phyloP scores from a whole-genome alignment of 192 early-diverging fungal species.

The Chytriomyces hyalinus region DNA sequence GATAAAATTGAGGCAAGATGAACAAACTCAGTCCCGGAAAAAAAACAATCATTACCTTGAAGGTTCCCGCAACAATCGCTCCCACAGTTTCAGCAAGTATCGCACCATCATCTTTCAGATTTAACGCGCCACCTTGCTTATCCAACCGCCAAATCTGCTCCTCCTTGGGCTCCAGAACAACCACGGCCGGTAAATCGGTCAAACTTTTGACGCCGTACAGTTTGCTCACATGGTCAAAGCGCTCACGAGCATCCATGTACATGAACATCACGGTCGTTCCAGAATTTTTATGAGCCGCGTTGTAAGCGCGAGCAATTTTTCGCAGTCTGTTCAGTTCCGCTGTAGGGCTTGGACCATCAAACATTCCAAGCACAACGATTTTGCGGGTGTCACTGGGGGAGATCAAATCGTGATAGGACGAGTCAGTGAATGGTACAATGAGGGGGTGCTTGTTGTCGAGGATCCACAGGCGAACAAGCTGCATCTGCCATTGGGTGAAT shows the following conservation, averaged over 20 bases:
- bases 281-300: neutral
- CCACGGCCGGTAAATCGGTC: slow-evolving; percentile 15
- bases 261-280: slow-evolving; percentile 13
- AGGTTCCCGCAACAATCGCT: slow-evolving; percentile 11
- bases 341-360: slow-evolving; percentile 42
- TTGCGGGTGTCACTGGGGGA: slow-evolving; percentile 34
- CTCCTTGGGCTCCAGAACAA: slow-evolving; percentile 29
- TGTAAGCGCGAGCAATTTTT: slow-evolving; percentile 11
- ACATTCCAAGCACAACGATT: slow-evolving; percentile 65
- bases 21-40: neutral
- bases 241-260: slow-evolving; percentile 23
- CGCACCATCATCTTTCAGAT: neutral
- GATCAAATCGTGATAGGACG: slow-evolving; percentile 72
- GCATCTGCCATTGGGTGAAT: neutral
- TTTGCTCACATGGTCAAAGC: slow-evolving; percentile 16
- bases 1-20: neutral
- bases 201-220: slow-evolving; percentile 29
- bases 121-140: neutral
- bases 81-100: slow-evolving; percentile 6
- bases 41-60: neutral
- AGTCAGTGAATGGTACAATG: slow-evolving; percentile 63
- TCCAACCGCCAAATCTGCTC: slow-evolving; percentile 21
- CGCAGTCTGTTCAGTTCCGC: neutral
- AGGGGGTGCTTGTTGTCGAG: slow-evolving; percentile 36
- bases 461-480: slow-evolving; percentile 22